Percentiles rank a stretch among this genome's conserved stretches.
phyloP scores from a whole-genome alignment of 2,329 filamentous ascomycete genomes.

The Colletotrichum musicola region DNA sequence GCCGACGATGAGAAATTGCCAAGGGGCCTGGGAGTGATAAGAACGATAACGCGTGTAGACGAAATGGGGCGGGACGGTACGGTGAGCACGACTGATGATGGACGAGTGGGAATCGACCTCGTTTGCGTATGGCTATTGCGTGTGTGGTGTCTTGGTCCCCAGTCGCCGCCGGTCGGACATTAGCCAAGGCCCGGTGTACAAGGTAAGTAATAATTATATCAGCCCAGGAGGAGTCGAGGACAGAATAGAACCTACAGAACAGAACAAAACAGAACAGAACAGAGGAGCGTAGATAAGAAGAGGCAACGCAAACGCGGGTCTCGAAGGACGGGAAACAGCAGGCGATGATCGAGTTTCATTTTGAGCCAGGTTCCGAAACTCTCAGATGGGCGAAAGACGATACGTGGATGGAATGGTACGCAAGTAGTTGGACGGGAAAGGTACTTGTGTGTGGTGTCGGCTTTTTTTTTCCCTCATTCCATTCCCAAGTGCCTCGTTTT shows the following conservation, averaged over 20 bases:
- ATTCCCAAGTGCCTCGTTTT: not conserved
- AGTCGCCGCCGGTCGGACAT: constrained; percentile 26
- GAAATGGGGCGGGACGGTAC: constrained; percentile 12
- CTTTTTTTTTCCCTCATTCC: not conserved
- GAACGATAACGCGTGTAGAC: not conserved
- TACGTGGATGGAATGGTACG: not conserved
- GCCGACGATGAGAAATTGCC: constrained; percentile 19
- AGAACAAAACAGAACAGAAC: not conserved
- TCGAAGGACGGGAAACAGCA: not conserved
- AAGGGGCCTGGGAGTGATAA: constrained; percentile 1
- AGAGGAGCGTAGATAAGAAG: constrained; percentile 5
- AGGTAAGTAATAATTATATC: constrained; percentile 27
- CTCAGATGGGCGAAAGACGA: constrained; percentile 12
- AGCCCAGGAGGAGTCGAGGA: not conserved
- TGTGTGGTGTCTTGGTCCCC: constrained; percentile 27
- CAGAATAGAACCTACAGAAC: not conserved
- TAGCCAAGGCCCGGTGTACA: constrained; percentile 7
- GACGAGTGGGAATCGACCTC: constrained; percentile 14
- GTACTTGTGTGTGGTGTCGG: not conserved
- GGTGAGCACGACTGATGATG: constrained; percentile 25
- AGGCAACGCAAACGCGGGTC: not conserved
- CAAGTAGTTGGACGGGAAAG: constrained; percentile 1
- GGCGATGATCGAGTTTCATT: constrained; percentile 32
- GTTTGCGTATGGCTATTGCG: constrained; percentile 4
- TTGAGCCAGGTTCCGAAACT: constrained; percentile 35